A percentile compares a stretch with the other conserved stretches of the same genome.
phyloP scores from a whole-genome alignment of 1,284 basidiomycete genomes.

The Ceratorhiza oryzae-sativae region DNA sequence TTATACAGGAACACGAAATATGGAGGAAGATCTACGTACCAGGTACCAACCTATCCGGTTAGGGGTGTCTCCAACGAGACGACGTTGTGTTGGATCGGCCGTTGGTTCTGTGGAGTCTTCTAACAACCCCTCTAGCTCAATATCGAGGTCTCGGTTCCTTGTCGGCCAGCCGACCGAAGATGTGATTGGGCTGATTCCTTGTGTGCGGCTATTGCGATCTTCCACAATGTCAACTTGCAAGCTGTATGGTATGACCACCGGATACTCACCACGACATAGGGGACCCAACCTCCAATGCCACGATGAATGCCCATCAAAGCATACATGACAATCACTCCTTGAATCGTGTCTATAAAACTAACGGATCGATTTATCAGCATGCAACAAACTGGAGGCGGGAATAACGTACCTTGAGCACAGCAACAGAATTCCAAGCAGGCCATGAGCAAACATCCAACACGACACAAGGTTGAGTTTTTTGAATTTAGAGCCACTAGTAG shows the following conservation, averaged over 20 bases:
- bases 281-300: conserved; percentile 56
- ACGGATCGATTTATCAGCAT: not conserved
- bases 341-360: conserved; percentile 51
- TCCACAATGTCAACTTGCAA: not conserved
- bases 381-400: not conserved
- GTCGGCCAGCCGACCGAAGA: not conserved
- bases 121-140: conserved; percentile 11
- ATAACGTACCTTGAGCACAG: conserved; percentile 51
- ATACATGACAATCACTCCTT: conserved; percentile 55
- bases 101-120: not conserved
- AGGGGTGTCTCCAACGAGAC: conserved; percentile 5
- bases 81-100: not conserved
- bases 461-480: conserved; percentile 25
- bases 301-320: conserved; percentile 57
- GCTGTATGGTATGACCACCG: not conserved
- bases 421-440: conserved; percentile 52
- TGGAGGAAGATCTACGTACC: conserved; percentile 64
- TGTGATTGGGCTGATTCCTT: conserved; percentile 1
- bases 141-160: not conserved
- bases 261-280: conserved; percentile 52
- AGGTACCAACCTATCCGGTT: conserved; percentile 68
- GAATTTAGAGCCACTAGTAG: not conserved
- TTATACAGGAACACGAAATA: conserved; percentile 29
- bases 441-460: conserved; percentile 43
- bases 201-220: conserved; percentile 29